phyloP scores from a whole-genome alignment of 2,329 filamentous ascomycete genomes.

The Colletotrichum sp. region DNA sequence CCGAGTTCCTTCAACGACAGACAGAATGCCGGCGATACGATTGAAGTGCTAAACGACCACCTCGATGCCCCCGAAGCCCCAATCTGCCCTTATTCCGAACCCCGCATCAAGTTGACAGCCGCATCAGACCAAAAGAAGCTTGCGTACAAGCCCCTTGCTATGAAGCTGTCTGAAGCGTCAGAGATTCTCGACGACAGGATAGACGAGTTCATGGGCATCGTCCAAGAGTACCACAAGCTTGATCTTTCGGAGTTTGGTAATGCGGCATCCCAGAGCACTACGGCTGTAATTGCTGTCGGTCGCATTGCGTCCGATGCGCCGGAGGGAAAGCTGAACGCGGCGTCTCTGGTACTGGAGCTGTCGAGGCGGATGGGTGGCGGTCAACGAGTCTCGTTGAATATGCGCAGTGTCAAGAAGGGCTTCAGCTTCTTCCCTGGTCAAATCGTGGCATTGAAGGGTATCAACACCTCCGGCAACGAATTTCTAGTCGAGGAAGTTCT shows the following conservation, averaged over 20 bases:
- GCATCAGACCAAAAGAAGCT: conserved; percentile 92
- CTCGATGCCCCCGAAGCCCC: conserved; percentile 71
- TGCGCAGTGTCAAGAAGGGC: conserved; percentile 60
- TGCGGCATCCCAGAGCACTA: conserved; percentile 82
- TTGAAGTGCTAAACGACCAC: conserved; percentile 84
- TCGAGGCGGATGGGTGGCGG: conserved; percentile 85
- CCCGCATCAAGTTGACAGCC: conserved; percentile 83
- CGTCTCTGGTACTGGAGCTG: conserved; percentile 87
- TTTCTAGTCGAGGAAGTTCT: conserved; percentile 83
- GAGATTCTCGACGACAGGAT: conserved; percentile 95
- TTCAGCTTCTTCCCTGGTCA: conserved; percentile 95
- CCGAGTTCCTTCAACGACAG: conserved; percentile 76
- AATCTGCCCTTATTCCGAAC: conserved; percentile 72
- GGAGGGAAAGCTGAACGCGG: conserved; percentile 86
- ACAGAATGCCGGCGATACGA: conserved; percentile 77
- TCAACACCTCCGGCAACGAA: conserved; percentile 83
- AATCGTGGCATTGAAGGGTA: conserved; percentile 85
- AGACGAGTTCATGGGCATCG: conserved; percentile 80
- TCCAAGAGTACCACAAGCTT: conserved; percentile 76
- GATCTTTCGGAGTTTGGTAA: conserved; percentile 86
- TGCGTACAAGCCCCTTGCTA: conserved; percentile 88
- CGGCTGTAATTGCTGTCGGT: conserved; percentile 87
- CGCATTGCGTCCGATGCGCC: conserved; percentile 86
- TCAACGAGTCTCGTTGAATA: conserved; percentile 78
- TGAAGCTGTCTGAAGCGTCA: conserved; percentile 92